Percentiles rank a stretch among this genome's conserved stretches.
Evolutionary conservation across 257 asterid species (phyloP).

Genomic region (Primulina tabacum): DNA sequence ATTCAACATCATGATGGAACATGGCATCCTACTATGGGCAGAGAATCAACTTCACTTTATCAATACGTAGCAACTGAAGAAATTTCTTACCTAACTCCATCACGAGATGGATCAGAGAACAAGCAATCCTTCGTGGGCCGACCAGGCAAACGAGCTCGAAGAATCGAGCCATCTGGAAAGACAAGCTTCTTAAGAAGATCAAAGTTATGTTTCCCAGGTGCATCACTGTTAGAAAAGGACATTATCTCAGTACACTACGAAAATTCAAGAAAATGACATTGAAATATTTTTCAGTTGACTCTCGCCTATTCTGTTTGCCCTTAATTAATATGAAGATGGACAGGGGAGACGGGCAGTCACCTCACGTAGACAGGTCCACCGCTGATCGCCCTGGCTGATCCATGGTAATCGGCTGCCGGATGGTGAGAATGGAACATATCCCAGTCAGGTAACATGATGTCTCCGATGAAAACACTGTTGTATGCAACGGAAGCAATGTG

Average conservation of each 20-base stretch:
- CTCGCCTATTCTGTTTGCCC: not conserved
- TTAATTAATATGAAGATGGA: not conserved
- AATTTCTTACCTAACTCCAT: slow-evolving; percentile 66
- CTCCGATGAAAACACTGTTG: slow-evolving; percentile 72
- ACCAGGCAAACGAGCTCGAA: slow-evolving; percentile 81
- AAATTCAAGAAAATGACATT: not conserved
- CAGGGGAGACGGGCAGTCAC: slow-evolving; percentile 11
- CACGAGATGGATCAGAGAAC: slow-evolving; percentile 90
- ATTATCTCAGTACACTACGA: not conserved
- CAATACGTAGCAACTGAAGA: not conserved
- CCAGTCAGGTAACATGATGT: slow-evolving; percentile 67
- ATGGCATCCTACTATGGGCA: not conserved
- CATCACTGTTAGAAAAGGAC: slow-evolving; percentile 51
- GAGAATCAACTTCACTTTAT: not conserved
- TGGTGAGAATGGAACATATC: slow-evolving; percentile 61
- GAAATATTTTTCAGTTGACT: not conserved
- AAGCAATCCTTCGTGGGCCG: slow-evolving; percentile 90
- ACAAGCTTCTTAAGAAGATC: slow-evolving; percentile 76
- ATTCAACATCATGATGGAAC: not conserved
- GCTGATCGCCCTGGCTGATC: slow-evolving; percentile 55
- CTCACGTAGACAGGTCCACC: slow-evolving; percentile 66
- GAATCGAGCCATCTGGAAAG: slow-evolving; percentile 79
- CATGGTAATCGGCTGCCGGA: slow-evolving; percentile 61
- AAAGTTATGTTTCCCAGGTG: slow-evolving; percentile 88
- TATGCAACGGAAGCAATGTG: slow-evolving; percentile 84